These are phyloP conservation scores for Aspergillus sp. DNA, from an alignment of 2,329 filamentous ascomycete genomes.

Conservation along the genomic window DNA sequence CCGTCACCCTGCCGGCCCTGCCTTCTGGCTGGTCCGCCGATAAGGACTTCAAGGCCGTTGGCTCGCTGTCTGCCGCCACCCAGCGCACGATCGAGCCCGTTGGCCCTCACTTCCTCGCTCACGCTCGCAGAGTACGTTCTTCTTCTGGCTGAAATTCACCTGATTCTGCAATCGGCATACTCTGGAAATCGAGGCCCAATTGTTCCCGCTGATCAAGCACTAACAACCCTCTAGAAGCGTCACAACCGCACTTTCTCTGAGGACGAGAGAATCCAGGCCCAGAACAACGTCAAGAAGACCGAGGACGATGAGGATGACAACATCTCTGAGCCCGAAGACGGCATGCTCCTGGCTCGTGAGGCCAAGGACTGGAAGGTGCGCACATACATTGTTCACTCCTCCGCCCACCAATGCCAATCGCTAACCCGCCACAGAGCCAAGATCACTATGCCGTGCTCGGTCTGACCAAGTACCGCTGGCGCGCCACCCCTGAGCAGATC, in stretches of 20 bases:
- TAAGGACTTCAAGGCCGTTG: slow-evolving; percentile 87
- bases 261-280: slow-evolving; percentile 95
- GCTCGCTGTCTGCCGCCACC: slow-evolving; percentile 71
- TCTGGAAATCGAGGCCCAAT: neutral
- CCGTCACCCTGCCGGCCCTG: slow-evolving; percentile 64
- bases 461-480: slow-evolving; percentile 85
- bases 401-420: neutral
- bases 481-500: slow-evolving; percentile 96
- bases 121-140: slow-evolving; percentile 77
- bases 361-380: slow-evolving; percentile 99
- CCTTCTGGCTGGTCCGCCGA: slow-evolving; percentile 77
- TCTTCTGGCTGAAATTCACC: neutral
- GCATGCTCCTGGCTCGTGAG: slow-evolving; percentile 85
- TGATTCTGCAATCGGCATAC: neutral
- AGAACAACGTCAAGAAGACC: slow-evolving; percentile 91
- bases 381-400: slow-evolving; percentile 1
- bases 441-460: slow-evolving; percentile 98
- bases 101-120: slow-evolving; percentile 95
- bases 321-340: slow-evolving; percentile 90
- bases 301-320: slow-evolving; percentile 89
- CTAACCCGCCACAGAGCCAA: slow-evolving; percentile 62
- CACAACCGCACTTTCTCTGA: slow-evolving; percentile 98
- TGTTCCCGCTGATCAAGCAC: neutral
- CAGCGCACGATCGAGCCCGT: slow-evolving; percentile 93
- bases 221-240: slow-evolving; percentile 55